Conservation (phyloP, 768 basidiomycete species). For the Lentinula boryana region DNA sequence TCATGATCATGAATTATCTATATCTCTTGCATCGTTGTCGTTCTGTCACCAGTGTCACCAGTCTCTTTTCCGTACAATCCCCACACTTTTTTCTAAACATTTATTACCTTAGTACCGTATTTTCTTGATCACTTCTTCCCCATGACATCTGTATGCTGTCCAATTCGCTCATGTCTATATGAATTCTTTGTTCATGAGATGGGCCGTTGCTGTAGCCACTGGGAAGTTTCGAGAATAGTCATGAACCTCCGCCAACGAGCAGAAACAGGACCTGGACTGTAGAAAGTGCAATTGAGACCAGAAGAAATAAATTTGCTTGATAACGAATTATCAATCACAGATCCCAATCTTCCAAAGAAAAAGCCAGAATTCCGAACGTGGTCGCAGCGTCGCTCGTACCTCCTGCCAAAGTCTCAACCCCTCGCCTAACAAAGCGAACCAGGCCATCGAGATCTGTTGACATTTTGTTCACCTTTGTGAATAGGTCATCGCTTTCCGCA, state of each 20-base stretch:
- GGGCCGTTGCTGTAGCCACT: not conserved
- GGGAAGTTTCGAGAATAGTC: not conserved
- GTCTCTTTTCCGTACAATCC: not conserved
- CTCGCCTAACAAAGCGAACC: conserved; percentile 62
- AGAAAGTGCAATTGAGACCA: too few species aligned
- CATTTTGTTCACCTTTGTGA: conserved; percentile 53
- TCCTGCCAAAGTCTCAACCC: conserved; percentile 63
- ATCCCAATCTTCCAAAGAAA: conserved; percentile 79
- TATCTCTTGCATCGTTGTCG: not conserved
- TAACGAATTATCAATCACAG: conserved; percentile 6
- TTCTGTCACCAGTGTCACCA: not conserved
- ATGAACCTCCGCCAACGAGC: too few species aligned
- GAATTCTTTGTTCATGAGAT: not conserved
- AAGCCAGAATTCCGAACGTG: conserved; percentile 67
- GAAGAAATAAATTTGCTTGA: too few species aligned
- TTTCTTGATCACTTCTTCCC: not conserved
- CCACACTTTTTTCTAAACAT: not conserved
- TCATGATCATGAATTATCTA: not conserved
- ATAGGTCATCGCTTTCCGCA: conserved; percentile 41
- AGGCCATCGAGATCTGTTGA: conserved; percentile 64
- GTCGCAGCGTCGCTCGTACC: conserved; percentile 54
- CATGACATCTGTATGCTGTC: not conserved
- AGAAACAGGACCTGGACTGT: too few species aligned
- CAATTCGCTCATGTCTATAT: not conserved
- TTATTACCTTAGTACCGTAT: not conserved